phyloP scores from a whole-genome alignment of 495 filamentous ascomycete genomes.

The Aspergillus cavernicola region DNA sequence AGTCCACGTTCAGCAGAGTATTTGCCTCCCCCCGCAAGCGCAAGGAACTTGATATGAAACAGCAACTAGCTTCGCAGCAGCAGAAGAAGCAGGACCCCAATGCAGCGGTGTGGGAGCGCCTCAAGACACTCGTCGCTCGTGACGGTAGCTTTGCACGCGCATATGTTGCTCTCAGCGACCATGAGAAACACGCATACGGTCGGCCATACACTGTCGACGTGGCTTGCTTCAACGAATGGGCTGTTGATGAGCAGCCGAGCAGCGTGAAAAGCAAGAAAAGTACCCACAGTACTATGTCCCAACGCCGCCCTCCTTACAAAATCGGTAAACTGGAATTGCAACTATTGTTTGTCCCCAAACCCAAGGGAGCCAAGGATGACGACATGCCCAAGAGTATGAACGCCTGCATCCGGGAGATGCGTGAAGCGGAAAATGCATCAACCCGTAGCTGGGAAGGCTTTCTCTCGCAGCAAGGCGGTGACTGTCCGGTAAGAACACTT shows the following conservation, averaged over 20 bases:
- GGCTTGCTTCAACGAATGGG: slow-evolving; percentile 97
- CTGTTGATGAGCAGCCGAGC: slow-evolving; percentile 71
- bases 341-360: slow-evolving; percentile 88
- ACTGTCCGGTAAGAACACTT: slow-evolving; percentile 76
- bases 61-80: slow-evolving; percentile 70
- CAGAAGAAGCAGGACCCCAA: slow-evolving; percentile 68
- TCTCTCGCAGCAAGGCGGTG: slow-evolving; percentile 92
- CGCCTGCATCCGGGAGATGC: slow-evolving; percentile 85
- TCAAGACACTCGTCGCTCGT: slow-evolving; percentile 77
- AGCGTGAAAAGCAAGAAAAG: slow-evolving; percentile 90
- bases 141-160: slow-evolving; percentile 92
- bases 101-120: slow-evolving; percentile 68
- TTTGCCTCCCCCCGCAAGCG: slow-evolving; percentile 94
- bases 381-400: slow-evolving; percentile 99
- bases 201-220: slow-evolving; percentile 82
- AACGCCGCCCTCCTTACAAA: slow-evolving; percentile 82
- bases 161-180: slow-evolving; percentile 88
- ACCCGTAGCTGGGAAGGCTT: slow-evolving; percentile 78
- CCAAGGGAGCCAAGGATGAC: slow-evolving; percentile 81
- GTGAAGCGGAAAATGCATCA: slow-evolving; percentile 73
- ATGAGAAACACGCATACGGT: slow-evolving; percentile 81
- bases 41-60: slow-evolving; percentile 82
- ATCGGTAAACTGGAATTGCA: slow-evolving; percentile 92
- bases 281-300: slow-evolving; percentile 53
- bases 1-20: slow-evolving; percentile 83